A percentile compares a stretch with the other conserved stretches of the same genome.
These are phyloP conservation scores for Corniculantispora saksenae DNA, from an alignment of 2,329 filamentous ascomycete genomes.

Conservation along the genomic window DNA sequence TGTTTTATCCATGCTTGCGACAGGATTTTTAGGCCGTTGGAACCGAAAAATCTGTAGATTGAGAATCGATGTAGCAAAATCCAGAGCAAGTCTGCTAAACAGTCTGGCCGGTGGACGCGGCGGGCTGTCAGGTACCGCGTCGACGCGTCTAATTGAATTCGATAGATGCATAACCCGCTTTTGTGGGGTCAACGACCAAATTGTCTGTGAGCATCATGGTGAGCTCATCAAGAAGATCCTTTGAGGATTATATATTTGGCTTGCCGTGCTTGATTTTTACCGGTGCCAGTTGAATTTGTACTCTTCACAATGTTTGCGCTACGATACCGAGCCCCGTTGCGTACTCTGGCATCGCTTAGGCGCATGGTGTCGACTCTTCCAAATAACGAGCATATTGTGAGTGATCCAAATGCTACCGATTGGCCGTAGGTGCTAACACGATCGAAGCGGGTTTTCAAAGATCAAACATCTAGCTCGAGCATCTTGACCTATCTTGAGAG, in stretches of 20 bases:
- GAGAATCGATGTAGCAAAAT: not conserved
- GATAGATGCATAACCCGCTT: conserved; percentile 29
- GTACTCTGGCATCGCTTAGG: conserved; percentile 18
- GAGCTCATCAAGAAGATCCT: not conserved
- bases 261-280: not conserved
- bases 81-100: not conserved
- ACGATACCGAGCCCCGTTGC: conserved; percentile 1
- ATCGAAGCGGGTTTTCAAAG: conserved; percentile 58
- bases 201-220: conserved; percentile 12
- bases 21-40: not conserved
- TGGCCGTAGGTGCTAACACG: conserved; percentile 20
- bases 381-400: conserved; percentile 56
- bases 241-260: not conserved
- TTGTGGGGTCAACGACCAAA: conserved; percentile 7
- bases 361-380: conserved; percentile 48
- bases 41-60: not conserved
- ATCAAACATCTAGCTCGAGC: conserved; percentile 47
- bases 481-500: conserved; percentile 62
- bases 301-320: conserved; percentile 10
- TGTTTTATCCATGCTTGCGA: conserved; percentile 38
- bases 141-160: conserved; percentile 42
- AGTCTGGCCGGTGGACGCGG: conserved; percentile 9
- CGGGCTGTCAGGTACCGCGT: conserved; percentile 31
- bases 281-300: not conserved
- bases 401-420: conserved; percentile 26